phyloP scores from a whole-genome alignment of 768 basidiomycete genomes.

The Sporobolomyces roseus region DNA sequence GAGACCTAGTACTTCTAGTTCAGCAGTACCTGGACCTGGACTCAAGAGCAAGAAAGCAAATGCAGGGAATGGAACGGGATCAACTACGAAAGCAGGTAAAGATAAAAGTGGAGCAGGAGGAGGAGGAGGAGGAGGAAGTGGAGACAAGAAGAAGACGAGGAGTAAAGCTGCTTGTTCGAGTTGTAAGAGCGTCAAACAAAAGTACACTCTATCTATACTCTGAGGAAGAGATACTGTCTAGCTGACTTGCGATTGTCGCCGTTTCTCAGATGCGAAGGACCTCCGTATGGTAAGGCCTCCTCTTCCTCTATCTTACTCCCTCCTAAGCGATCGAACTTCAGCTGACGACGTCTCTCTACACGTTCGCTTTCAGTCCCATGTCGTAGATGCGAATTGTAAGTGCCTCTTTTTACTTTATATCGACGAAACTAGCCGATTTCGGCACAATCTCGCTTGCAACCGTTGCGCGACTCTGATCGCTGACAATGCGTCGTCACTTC shows the following conservation, averaged over 20 bases:
- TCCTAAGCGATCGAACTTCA: background rate
- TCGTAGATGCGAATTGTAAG: slow-evolving; percentile 36
- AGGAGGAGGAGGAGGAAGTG: background rate
- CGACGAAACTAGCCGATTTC: too few relatives aligned
- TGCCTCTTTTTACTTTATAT: background rate
- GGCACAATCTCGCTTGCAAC: background rate
- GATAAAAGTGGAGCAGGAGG: background rate
- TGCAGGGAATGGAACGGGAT: background rate
- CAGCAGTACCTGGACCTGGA: too few relatives aligned
- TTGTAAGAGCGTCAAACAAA: slow-evolving; percentile 38
- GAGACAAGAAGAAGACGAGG: slow-evolving; percentile 37
- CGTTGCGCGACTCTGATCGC: too few relatives aligned
- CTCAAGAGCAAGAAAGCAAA: too few relatives aligned
- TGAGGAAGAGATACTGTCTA: background rate
- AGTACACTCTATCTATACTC: slow-evolving; percentile 2
- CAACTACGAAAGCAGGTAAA: background rate
- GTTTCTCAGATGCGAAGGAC: slow-evolving; percentile 35
- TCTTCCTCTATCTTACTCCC: too few relatives aligned
- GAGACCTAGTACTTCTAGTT: too few relatives aligned
- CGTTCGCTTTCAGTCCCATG: slow-evolving; percentile 27
- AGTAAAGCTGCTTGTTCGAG: slow-evolving; percentile 31
- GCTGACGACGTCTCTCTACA: too few relatives aligned
- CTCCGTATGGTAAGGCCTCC: slow-evolving; percentile 20
- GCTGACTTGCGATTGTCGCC: background rate
- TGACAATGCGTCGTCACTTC: background rate